These are phyloP conservation scores for Globisporangium abappressorium DNA, from an alignment of 352 stramenopile genomes.

Conservation along the genomic window DNA sequence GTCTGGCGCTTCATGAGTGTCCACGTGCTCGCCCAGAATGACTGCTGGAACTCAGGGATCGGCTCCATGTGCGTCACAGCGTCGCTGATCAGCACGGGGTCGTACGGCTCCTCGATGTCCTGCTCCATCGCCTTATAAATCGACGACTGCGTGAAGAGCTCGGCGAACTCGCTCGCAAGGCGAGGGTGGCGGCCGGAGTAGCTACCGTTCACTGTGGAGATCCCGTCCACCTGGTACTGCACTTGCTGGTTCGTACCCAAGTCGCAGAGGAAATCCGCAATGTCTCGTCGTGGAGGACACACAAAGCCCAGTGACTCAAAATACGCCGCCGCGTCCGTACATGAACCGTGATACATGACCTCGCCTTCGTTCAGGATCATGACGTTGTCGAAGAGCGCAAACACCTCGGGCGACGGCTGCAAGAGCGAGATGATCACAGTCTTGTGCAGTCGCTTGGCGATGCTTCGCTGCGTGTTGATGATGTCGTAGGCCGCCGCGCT, in stretches of 20 bases:
- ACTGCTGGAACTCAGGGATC: slow-evolving; percentile 43
- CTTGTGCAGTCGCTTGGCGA: slow-evolving; percentile 43
- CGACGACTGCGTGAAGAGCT: slow-evolving; percentile 31
- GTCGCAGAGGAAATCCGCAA: slow-evolving; percentile 90
- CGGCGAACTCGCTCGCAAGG: slow-evolving; percentile 40
- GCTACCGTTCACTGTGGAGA: slow-evolving; percentile 1
- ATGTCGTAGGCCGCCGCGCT: slow-evolving; percentile 57
- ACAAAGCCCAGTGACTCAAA: slow-evolving; percentile 73
- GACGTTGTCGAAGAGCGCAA: slow-evolving; percentile 92
- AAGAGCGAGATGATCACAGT: slow-evolving; percentile 80
- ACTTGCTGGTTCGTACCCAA: slow-evolving; percentile 40
- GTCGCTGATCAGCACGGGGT: slow-evolving; percentile 87
- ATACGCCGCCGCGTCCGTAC: slow-evolving; percentile 57
- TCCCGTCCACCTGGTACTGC: slow-evolving; percentile 26
- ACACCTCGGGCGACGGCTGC: slow-evolving; percentile 91
- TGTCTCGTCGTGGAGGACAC: slow-evolving; percentile 61
- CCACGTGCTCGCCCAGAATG: slow-evolving; percentile 37
- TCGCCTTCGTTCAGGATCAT: slow-evolving; percentile 89
- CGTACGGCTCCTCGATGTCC: slow-evolving; percentile 87
- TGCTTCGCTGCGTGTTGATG: slow-evolving; percentile 36
- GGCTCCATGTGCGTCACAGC: slow-evolving; percentile 44
- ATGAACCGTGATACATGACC: slow-evolving; percentile 85
- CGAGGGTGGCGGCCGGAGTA: slow-evolving; percentile 18
- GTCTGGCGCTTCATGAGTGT: slow-evolving; percentile 65
- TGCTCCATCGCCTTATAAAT: slow-evolving; percentile 45